Evolutionary conservation across 768 basidiomycete species (phyloP).

Genomic region (Astraeus odoratus): DNA sequence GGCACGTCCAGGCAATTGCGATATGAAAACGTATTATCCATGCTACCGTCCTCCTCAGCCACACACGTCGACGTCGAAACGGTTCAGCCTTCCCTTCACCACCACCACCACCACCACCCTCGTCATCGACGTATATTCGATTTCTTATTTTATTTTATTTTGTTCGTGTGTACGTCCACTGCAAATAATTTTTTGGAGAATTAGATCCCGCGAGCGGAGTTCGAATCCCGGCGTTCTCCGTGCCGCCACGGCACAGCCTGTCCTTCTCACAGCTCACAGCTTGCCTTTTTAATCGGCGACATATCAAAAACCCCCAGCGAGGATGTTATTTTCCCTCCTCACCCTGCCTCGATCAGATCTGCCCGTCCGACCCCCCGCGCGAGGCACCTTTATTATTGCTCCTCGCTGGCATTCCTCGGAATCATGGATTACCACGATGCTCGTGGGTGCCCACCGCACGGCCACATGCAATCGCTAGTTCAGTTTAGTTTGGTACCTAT

Average conservation of each 20-base stretch:
- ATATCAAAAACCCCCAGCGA: slow-evolving; percentile 10
- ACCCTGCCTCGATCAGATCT: not conserved
- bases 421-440: slow-evolving; percentile 12
- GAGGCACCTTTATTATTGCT: not conserved
- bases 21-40: not conserved
- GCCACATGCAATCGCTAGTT: too few relatives aligned
- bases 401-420: slow-evolving; percentile 4
- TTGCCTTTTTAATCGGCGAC: slow-evolving; percentile 27
- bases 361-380: not conserved
- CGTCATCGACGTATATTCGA: slow-evolving; percentile 1
- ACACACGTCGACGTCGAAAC: not conserved
- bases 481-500: too few relatives aligned
- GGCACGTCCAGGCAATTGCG: too few relatives aligned
- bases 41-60: too few relatives aligned
- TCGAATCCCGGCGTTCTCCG: slow-evolving; percentile 17
- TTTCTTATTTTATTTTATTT: slow-evolving; percentile 9
- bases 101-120: too few relatives aligned
- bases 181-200: too few relatives aligned
- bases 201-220: slow-evolving; percentile 20
- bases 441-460: not conserved
- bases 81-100: too few relatives aligned
- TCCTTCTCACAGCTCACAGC: slow-evolving; percentile 10
- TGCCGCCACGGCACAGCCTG: slow-evolving; percentile 25
- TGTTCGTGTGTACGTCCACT: not conserved
- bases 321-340: slow-evolving; percentile 1